phyloP scores from a whole-genome alignment of 176 grass and related monocot genomes.

The Paspalum vaginatum region DNA sequence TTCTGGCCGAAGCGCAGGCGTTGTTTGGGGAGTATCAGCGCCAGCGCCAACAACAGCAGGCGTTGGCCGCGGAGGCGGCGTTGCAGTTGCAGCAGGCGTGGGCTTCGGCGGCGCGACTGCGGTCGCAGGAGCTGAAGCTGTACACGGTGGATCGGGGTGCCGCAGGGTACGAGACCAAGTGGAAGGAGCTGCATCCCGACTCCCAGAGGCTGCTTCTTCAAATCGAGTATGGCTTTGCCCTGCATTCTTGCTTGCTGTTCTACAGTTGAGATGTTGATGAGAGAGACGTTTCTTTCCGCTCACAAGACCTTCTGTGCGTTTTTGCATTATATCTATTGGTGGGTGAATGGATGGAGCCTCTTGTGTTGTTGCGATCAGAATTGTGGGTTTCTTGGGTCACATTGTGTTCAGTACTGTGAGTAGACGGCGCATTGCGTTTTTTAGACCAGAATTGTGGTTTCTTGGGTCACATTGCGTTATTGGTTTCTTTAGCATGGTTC shows the following conservation, averaged over 20 bases:
- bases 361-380: conserved; percentile 27
- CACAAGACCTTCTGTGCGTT: not conserved
- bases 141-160: conserved; percentile 47
- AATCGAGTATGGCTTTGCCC: conserved; percentile 60
- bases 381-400: not conserved
- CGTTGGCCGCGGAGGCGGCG: conserved; percentile 6
- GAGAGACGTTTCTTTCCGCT: conserved; percentile 24
- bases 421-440: conserved; percentile 4
- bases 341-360: not conserved
- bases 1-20: not conserved
- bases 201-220: conserved; percentile 65
- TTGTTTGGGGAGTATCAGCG: not conserved
- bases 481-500: conserved; percentile 18
- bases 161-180: conserved; percentile 64
- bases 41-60: not conserved
- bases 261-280: conserved; percentile 6
- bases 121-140: conserved; percentile 39
- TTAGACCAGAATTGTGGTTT: conserved; percentile 8
- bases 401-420: conserved; percentile 6
- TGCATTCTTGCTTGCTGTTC: conserved; percentile 16
- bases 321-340: not conserved
- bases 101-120: conserved; percentile 4
- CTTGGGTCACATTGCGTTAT: not conserved
- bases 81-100: conserved; percentile 30
- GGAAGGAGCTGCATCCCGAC: conserved; percentile 60